phyloP scores from a whole-genome alignment of 2,329 filamentous ascomycete genomes.

The Fusarium chaquense region DNA sequence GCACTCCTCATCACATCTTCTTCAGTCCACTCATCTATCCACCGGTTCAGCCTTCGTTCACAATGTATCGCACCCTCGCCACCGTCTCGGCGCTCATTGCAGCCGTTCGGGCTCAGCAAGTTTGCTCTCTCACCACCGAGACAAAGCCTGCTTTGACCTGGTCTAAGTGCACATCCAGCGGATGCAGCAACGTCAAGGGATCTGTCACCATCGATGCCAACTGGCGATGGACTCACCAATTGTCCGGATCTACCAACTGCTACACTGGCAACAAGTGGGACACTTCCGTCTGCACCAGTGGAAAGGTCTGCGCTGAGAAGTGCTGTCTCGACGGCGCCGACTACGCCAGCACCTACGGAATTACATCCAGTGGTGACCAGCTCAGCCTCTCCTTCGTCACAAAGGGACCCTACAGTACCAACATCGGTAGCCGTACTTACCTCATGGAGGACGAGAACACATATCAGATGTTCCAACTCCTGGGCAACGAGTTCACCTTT shows the following conservation, averaged over 20 bases:
- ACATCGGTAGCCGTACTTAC: constrained; percentile 70
- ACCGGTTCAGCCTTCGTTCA: constrained; percentile 30
- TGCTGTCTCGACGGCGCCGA: constrained; percentile 67
- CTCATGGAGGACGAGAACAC: constrained; percentile 71
- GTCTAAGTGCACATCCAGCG: constrained; percentile 64
- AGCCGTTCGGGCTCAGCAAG: constrained; percentile 60
- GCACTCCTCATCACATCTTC: constrained; percentile 28
- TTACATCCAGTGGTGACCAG: constrained; percentile 63
- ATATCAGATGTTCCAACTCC: constrained; percentile 74
- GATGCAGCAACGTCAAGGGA: constrained; percentile 63
- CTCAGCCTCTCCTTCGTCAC: constrained; percentile 70
- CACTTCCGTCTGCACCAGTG: constrained; percentile 55
- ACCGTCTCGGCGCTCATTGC: constrained; percentile 48
- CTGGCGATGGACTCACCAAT: constrained; percentile 70
- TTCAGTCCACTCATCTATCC: constrained; percentile 25
- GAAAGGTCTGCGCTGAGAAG: constrained; percentile 59
- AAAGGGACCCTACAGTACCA: constrained; percentile 59
- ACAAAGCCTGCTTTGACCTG: constrained; percentile 66
- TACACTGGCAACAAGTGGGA: constrained; percentile 66
- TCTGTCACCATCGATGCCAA: constrained; percentile 70
- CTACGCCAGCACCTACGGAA: constrained; percentile 65
- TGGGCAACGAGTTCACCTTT: constrained; percentile 78
- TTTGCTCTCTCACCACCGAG: constrained; percentile 61
- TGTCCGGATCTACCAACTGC: constrained; percentile 64
- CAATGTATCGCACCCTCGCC: constrained; percentile 50